A percentile compares a stretch with the other conserved stretches of the same genome.
Conservation (phyloP, 2,329 filamentous ascomycete genomes). For the Helminthosporium solani region DNA sequence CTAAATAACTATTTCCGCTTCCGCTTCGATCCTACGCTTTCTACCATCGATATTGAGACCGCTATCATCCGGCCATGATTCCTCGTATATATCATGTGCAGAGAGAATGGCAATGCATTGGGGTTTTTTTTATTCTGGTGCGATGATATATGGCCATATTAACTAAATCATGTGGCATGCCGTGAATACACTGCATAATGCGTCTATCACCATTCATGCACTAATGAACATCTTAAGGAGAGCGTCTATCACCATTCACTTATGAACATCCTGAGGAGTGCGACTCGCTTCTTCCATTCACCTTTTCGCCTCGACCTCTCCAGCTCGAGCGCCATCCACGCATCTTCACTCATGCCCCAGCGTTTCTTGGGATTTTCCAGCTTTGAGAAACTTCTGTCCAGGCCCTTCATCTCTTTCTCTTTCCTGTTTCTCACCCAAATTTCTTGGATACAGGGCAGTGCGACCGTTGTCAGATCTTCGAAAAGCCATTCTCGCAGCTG, state of each 20-base stretch:
- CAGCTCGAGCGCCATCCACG: background rate
- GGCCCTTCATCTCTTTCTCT: constrained; percentile 6
- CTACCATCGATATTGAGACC: too few species aligned
- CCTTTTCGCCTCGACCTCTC: background rate
- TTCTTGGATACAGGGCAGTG: constrained; percentile 8
- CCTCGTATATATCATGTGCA: too few species aligned
- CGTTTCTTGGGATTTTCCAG: background rate
- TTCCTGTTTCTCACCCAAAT: background rate
- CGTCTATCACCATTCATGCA: too few species aligned
- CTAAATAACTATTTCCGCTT: constrained; percentile 3
- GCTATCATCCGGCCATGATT: too few species aligned
- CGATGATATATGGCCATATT: too few species aligned
- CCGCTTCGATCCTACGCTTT: background rate
- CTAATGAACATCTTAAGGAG: too few species aligned
- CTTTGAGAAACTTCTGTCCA: constrained; percentile 1
- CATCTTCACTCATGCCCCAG: background rate
- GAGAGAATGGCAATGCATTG: too few species aligned
- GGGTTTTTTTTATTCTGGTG: too few species aligned
- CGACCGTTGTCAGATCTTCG: constrained; percentile 2
- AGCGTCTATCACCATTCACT: background rate
- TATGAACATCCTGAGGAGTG: background rate
- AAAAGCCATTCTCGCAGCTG: constrained; percentile 2
- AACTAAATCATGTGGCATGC: too few species aligned
- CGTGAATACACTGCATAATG: too few species aligned
- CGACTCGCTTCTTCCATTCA: background rate